A percentile compares a stretch with the other conserved stretches of the same genome.
phyloP scores from a whole-genome alignment of 805 yeast genomes.

The Zygoascus bituminiphila region DNA sequence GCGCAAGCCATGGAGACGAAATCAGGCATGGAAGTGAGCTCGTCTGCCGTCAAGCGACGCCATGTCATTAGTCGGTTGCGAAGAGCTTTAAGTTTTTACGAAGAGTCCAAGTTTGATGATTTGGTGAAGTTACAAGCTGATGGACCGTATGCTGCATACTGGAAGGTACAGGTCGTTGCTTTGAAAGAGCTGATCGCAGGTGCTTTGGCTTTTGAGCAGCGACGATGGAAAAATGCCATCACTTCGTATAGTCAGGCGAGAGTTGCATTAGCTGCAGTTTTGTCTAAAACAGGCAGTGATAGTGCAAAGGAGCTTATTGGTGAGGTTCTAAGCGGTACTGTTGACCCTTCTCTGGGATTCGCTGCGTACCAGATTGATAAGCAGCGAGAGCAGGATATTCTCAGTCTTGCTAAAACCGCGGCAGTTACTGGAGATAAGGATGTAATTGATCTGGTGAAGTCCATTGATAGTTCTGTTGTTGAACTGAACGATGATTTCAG shows the following conservation, averaged over 20 bases:
- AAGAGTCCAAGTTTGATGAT: constrained; percentile 26
- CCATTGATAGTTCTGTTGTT: constrained; percentile 7
- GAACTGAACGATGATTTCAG: constrained; percentile 18
- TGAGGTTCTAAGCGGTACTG: constrained; percentile 48
- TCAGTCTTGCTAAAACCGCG: constrained; percentile 39
- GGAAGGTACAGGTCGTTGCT: constrained; percentile 18
- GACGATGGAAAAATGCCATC: constrained; percentile 48
- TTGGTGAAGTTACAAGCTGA: constrained; percentile 25
- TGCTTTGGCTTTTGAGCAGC: constrained; percentile 41
- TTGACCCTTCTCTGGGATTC: constrained; percentile 60
- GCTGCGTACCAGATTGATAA: constrained; percentile 39
- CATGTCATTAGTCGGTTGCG: constrained; percentile 59
- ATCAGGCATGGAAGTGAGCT: constrained; percentile 44
- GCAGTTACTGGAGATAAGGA: constrained; percentile 30
- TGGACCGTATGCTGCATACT: constrained; percentile 14
- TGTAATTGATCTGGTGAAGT: constrained; percentile 35
- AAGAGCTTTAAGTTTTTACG: constrained; percentile 41
- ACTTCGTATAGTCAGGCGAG: constrained; percentile 51
- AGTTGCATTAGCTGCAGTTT: constrained; percentile 49
- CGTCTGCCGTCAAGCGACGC: constrained; percentile 35
- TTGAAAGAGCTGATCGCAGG: constrained; percentile 45
- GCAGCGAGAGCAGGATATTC: constrained; percentile 38
- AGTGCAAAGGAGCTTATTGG: constrained; percentile 32
- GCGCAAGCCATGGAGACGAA: constrained; percentile 60
- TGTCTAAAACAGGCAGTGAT: constrained; percentile 18